phyloP scores from a whole-genome alignment of 352 stramenopile species.

The Lagenidium sp. region DNA sequence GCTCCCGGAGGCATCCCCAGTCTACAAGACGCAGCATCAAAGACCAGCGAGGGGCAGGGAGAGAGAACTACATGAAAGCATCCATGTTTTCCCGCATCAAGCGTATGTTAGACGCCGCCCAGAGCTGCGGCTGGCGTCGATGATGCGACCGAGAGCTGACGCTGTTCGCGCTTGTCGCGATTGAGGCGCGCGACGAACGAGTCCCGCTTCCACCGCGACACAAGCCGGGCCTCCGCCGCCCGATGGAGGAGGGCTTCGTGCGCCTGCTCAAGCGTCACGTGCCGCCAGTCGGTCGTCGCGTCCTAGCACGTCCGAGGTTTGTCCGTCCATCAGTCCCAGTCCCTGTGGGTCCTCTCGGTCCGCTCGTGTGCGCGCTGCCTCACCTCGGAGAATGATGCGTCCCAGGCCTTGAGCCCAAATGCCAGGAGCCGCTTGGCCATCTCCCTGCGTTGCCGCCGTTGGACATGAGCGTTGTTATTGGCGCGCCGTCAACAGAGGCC shows the following conservation, averaged over 20 bases:
- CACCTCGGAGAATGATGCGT: conserved; percentile 49
- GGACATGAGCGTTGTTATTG: neutral
- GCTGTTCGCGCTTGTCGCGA: conserved; percentile 61
- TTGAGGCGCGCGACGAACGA: conserved; percentile 81
- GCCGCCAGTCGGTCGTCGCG: conserved; percentile 50
- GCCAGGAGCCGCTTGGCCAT: conserved; percentile 54
- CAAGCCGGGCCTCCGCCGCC: conserved; percentile 35
- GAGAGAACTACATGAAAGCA: too few relatives aligned
- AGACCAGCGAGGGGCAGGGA: too few relatives aligned
- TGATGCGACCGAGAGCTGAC: too few relatives aligned
- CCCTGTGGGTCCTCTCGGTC: too few relatives aligned
- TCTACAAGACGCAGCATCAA: too few relatives aligned
- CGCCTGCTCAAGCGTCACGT: conserved; percentile 38
- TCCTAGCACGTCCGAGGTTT: conserved; percentile 31
- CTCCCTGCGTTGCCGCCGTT: conserved; percentile 16
- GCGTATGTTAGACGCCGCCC: too few relatives aligned
- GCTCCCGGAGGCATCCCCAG: too few relatives aligned
- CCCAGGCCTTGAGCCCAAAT: conserved; percentile 36
- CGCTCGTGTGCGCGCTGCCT: too few relatives aligned
- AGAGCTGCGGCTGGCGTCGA: too few relatives aligned
- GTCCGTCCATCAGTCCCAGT: neutral
- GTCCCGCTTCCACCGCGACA: conserved; percentile 57
- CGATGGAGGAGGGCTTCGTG: conserved; percentile 42
- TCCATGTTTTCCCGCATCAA: too few relatives aligned
- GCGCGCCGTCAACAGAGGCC: neutral